Conservation (phyloP, 208 protist species). For the Wallacemonas sp. region DNA sequence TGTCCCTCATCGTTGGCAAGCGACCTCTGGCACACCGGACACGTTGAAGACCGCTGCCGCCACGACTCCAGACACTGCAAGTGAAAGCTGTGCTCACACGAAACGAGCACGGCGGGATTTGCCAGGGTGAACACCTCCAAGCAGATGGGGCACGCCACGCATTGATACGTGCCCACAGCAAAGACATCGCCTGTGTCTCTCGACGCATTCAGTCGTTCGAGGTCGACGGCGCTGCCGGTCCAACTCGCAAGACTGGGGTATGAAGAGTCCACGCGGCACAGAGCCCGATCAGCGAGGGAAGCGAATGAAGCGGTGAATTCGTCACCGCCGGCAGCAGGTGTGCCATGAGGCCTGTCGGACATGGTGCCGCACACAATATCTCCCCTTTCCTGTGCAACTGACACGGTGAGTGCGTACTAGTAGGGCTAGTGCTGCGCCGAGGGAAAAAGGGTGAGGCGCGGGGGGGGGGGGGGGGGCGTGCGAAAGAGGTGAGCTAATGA, state of each 20-base stretch:
- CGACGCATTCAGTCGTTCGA: neutral
- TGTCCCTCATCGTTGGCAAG: slow-evolving; percentile 42
- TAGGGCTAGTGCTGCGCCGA: no score
- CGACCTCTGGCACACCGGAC: slow-evolving; percentile 58
- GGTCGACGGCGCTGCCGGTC: neutral
- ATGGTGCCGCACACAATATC: no score
- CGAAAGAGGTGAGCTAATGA: no score
- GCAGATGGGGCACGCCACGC: slow-evolving; percentile 78
- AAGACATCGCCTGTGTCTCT: slow-evolving; percentile 36
- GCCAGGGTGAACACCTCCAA: slow-evolving; percentile 76
- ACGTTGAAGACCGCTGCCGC: slow-evolving; percentile 62
- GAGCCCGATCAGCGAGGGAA: no score
- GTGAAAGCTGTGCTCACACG: slow-evolving; percentile 80
- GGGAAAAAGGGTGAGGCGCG: no score
- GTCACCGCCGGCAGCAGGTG: no score
- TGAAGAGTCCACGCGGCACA: neutral
- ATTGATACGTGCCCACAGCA: slow-evolving; percentile 66
- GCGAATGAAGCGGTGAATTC: no score
- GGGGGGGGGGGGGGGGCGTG: no score
- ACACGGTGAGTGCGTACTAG: no score
- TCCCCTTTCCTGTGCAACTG: no score
- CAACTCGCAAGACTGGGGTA: neutral
- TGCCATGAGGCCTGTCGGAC: no score
- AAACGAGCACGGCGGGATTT: slow-evolving; percentile 78
- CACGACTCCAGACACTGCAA: slow-evolving; percentile 82